These are phyloP conservation scores for Moesziomyces globuligerus DNA, from an alignment of 1,284 basidiomycete genomes.

Conservation along the genomic window DNA sequence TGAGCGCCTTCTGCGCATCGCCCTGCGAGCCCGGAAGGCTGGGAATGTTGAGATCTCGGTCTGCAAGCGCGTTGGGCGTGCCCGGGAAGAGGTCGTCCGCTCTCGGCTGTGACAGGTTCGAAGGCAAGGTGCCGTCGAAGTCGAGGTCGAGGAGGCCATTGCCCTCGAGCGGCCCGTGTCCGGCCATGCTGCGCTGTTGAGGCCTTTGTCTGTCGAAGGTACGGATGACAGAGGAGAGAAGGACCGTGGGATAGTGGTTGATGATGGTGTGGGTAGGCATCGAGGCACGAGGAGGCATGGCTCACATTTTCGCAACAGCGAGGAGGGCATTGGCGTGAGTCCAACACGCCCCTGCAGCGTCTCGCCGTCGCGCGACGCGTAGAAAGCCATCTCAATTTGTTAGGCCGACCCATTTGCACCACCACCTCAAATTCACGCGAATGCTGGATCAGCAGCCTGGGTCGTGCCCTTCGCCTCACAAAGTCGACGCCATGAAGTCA, in stretches of 20 bases:
- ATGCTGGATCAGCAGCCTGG: too few species aligned
- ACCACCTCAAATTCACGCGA: too few species aligned
- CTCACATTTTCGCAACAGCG: not conserved
- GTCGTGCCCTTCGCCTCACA: not conserved
- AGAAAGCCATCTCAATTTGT: conserved; percentile 13
- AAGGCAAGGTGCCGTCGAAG: conserved; percentile 5
- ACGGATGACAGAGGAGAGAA: too few species aligned
- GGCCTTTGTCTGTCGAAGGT: too few species aligned
- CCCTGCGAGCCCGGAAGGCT: conserved; percentile 21
- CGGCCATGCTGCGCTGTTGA: conserved; percentile 11
- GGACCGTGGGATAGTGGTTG: too few species aligned
- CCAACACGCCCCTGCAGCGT: conserved; percentile 23
- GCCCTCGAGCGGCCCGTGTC: conserved; percentile 22
- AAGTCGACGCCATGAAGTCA: too few species aligned
- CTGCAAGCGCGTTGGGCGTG: conserved; percentile 14
- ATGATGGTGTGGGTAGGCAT: not conserved
- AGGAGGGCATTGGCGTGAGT: conserved; percentile 6
- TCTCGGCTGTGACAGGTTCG: conserved; percentile 16
- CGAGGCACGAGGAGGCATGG: not conserved
- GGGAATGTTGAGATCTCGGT: conserved; percentile 23
- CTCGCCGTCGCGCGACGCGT: conserved; percentile 37
- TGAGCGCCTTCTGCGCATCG: conserved; percentile 44
- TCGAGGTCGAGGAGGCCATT: conserved; percentile 40
- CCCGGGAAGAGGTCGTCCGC: conserved; percentile 29
- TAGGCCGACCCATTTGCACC: too few species aligned